Evolutionary conservation across 768 basidiomycete species (phyloP), one percentile per base, ranked within the genome.

Genomic region (Sarcodon sp.): DNA sequence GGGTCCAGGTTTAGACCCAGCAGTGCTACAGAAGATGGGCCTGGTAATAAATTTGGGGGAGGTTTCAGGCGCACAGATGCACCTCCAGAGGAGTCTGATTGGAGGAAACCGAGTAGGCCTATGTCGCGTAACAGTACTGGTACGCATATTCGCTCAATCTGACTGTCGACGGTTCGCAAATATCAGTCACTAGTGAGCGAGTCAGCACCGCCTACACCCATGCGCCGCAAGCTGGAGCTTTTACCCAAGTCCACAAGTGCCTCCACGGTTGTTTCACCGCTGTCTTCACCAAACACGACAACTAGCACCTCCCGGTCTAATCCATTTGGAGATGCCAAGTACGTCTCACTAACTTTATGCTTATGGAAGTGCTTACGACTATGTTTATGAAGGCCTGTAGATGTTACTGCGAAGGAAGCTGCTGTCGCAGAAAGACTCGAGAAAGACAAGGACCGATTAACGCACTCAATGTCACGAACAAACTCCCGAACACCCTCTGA

Each of bases 301-400:
- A 64, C 69, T 66, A 41, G 55, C 69, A 5, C 45, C 33, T 59
- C 69, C 34, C 66, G 77, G 34, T 59, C 83, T 50, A 91, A 75
- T 61, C 93, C 93, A 6, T 98, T 98, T 58, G 96, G 94, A 44
- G 72, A 74, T 47, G 94, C 94, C 34, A 83, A 68, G 87, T 87
- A 55, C 44, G 76, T 62, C 15, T 12, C 18, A 12, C 27, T 55
- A 3, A 44, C 36, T 15, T 21, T 43, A 9, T 7, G 18, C 27
- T 27, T 35, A 7, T 33, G 12, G 11, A 33, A 6, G 10, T 8
- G 45, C n/a, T 34, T 41, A 15, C 27, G 11, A 9, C 46, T 33
- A 16, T 21, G 11, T 53, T 51, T 46, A 10, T 32, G 32, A 49
- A 88, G 86, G 56, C 91, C 94, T 10, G 85, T 97, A 16, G 92